These are phyloP conservation scores for Colletotrichum karsti DNA, from an alignment of 2,329 filamentous ascomycete genomes.

Conservation along the genomic window DNA sequence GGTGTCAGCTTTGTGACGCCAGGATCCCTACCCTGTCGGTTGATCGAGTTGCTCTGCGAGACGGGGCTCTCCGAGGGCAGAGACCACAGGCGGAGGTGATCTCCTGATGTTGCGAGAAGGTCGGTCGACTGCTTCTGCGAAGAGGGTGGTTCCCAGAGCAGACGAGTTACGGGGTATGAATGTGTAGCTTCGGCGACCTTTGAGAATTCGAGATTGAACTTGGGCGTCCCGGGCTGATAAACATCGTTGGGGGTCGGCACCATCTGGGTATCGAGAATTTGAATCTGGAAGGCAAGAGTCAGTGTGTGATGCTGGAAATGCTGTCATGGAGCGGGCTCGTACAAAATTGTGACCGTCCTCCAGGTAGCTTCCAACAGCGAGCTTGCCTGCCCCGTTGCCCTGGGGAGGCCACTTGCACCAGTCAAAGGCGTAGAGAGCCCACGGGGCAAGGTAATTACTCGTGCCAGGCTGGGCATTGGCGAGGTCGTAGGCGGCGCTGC, in stretches of 20 bases:
- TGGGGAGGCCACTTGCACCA: slow-evolving; percentile 98
- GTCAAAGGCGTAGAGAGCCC: slow-evolving; percentile 96
- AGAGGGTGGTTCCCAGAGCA: slow-evolving; percentile 95
- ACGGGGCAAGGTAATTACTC: slow-evolving; percentile 93
- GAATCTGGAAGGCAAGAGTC: slow-evolving; percentile 69
- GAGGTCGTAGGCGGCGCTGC: slow-evolving; percentile 71
- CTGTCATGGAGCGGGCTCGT: slow-evolving; percentile 40
- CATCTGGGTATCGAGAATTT: slow-evolving; percentile 93
- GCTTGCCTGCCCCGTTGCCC: slow-evolving; percentile 83
- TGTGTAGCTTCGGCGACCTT: slow-evolving; percentile 97
- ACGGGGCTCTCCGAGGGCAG: slow-evolving; percentile 75
- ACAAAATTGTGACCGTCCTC: slow-evolving; percentile 99
- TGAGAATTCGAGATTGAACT: slow-evolving; percentile 86
- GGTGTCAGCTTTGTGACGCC: slow-evolving; percentile 85
- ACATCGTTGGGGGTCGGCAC: slow-evolving; percentile 74
- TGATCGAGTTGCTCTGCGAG: slow-evolving; percentile 72
- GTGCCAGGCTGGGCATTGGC: slow-evolving; percentile 74
- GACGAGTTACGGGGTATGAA: slow-evolving; percentile 94
- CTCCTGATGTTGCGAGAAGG: slow-evolving; percentile 91
- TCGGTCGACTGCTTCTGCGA: slow-evolving; percentile 96
- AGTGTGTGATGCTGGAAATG: neutral
- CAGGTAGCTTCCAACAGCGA: slow-evolving; percentile 94
- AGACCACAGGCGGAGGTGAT: slow-evolving; percentile 94
- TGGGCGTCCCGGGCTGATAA: slow-evolving; percentile 74
- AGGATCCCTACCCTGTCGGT: slow-evolving; percentile 64